These are phyloP conservation scores for Dendrobium huoshanense DNA, from an alignment of 106 monocot genomes.

Conservation along the genomic window DNA sequence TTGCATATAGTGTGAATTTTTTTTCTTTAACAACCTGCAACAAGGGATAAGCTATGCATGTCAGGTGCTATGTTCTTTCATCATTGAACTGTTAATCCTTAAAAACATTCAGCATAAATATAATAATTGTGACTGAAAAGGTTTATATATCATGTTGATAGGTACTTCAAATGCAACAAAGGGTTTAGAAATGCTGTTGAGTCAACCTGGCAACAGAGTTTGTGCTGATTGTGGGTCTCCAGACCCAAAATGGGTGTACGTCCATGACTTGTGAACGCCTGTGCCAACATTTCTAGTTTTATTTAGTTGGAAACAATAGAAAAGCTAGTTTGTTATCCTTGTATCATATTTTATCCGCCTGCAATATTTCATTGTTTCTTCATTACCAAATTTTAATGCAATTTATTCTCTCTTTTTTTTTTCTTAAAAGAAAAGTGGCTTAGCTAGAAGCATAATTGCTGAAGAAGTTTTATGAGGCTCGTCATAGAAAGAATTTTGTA, in stretches of 20 bases:
- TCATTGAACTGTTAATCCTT: background rate
- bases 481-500: background rate
- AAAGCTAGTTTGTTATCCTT: background rate
- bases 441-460: background rate
- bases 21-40: background rate
- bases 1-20: constrained; percentile 1
- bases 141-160: constrained; percentile 3
- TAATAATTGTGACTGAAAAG: background rate
- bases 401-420: background rate
- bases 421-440: background rate
- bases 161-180: constrained; percentile 21
- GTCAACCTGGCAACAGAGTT: constrained; percentile 55
- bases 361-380: background rate
- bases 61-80: background rate
- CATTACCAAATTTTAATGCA: background rate
- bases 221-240: constrained; percentile 84
- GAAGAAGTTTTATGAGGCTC: background rate
- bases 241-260: constrained; percentile 96
- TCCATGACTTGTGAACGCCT: constrained; percentile 5
- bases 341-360: background rate
- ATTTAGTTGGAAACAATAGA: background rate
- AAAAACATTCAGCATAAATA: background rate
- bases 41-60: background rate
- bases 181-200: constrained; percentile 43
- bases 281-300: background rate